Evolutionary conservation across 768 basidiomycete species (phyloP), one percentile per base, ranked within the genome.

Genomic region (Phanerochaete carnosa): DNA sequence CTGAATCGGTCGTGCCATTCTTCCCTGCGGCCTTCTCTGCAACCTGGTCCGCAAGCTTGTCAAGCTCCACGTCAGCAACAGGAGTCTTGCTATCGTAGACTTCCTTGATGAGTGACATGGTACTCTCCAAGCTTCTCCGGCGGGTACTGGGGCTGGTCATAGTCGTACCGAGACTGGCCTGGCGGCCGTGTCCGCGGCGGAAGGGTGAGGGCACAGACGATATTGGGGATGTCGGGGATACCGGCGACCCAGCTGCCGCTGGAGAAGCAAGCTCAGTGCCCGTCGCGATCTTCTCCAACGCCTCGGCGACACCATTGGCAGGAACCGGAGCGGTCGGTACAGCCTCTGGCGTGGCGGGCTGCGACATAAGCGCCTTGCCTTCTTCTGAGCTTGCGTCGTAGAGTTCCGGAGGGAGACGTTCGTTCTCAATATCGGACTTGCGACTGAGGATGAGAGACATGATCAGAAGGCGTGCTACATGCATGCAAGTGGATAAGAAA

Each of bases 361-460:
- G 69, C 64, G 58, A 90, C 43, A 75, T 68, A 49, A 72, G 83
- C 7, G 88, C 85, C 64, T 83, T 85, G 58, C 86, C 88, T 74
- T 90, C 87, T 64, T 83, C 83, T 11, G 85, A 88, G 63, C 82
- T 77, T 6, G 86, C 88, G 69, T 98, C 95, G 71, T 94, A 90
- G 19, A 99, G 81, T 16, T 98, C 94, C 1, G 96, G 96, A 2
- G 96, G 97, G n/a, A 98, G 79, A 33, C 95, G 89, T 75, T 99
- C 97, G 76, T 98, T 98, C 76, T 98, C 96, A 65, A 98, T 98
- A 79, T 98, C 97, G 46, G 92, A 94, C 77, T 95, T 95, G 62
- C 95, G 94, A 45, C 94, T 95, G 25, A 5, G 25, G 32, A 47
- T 26, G 33, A 58, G 49, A 29, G 28, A 52, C 54, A 57, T 45